Evolutionary conservation across 1,139 yeast species (phyloP).

Genomic region (Sugiyamaella grinbergsii): DNA sequence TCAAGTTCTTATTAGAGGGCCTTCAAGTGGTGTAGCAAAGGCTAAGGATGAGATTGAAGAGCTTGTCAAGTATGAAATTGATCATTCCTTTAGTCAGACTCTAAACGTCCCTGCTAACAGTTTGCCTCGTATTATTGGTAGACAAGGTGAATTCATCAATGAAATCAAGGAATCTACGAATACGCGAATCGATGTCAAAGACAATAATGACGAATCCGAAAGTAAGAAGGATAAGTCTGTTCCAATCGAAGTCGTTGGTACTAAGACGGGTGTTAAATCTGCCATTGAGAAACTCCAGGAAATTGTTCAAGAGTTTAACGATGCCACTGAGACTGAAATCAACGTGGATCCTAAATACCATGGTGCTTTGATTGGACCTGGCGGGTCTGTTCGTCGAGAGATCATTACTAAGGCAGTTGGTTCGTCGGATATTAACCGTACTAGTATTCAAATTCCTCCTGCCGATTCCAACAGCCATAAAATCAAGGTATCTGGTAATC

Average conservation of each 20-base stretch:
- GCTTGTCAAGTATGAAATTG: slow-evolving; percentile 81
- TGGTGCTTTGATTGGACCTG: slow-evolving; percentile 77
- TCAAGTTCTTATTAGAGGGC: slow-evolving; percentile 82
- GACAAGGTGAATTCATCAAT: slow-evolving; percentile 79
- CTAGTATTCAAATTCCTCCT: slow-evolving; percentile 76
- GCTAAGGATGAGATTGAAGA: slow-evolving; percentile 87
- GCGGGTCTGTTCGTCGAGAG: slow-evolving; percentile 74
- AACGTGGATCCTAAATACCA: slow-evolving; percentile 79
- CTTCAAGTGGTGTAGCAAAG: slow-evolving; percentile 83
- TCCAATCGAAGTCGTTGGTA: slow-evolving; percentile 74
- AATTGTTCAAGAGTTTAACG: slow-evolving; percentile 68
- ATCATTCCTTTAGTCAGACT: slow-evolving; percentile 70
- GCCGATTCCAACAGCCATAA: slow-evolving; percentile 61
- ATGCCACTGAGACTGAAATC: slow-evolving; percentile 60
- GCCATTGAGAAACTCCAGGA: slow-evolving; percentile 66
- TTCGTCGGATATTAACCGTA: slow-evolving; percentile 49
- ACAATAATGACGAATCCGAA: slow-evolving; percentile 51
- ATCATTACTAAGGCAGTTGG: slow-evolving; percentile 84
- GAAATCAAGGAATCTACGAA: slow-evolving; percentile 82
- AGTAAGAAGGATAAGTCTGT: slow-evolving; percentile 41
- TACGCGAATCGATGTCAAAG: slow-evolving; percentile 67
- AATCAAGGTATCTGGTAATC: slow-evolving; percentile 75
- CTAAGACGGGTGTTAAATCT: slow-evolving; percentile 74
- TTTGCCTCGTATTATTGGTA: slow-evolving; percentile 85
- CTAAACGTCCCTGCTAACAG: slow-evolving; percentile 71